Evolutionary conservation across 139 green algal genomes (phyloP).

Genomic region (Axilococcus clingmanii): DNA sequence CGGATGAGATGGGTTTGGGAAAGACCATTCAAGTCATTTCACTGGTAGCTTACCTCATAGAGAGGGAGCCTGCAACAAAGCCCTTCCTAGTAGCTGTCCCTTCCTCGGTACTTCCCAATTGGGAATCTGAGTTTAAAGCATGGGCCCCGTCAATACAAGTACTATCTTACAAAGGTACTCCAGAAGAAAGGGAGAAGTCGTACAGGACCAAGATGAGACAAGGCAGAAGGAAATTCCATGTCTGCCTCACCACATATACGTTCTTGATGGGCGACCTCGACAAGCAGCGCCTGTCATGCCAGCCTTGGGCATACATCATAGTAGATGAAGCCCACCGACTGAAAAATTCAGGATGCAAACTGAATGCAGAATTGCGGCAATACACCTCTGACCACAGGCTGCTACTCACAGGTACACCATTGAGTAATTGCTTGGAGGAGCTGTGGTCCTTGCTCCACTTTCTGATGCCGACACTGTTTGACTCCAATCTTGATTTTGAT

Average conservation of each 20-base stretch:
- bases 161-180: conserved; percentile 32
- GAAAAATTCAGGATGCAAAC: conserved; percentile 69
- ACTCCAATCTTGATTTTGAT: conserved; percentile 61
- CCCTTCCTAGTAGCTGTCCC: conserved; percentile 75
- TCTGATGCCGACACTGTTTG: conserved; percentile 80
- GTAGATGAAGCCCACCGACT: conserved; percentile 50
- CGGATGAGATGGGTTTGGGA: conserved; percentile 88
- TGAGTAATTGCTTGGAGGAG: conserved; percentile 68
- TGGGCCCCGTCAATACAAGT: conserved; percentile 73
- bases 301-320: conserved; percentile 44
- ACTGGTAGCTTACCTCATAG: background rate
- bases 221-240: conserved; percentile 26
- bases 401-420: conserved; percentile 67
- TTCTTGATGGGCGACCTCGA: conserved; percentile 37
- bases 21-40: conserved; percentile 77
- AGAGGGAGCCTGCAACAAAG: background rate
- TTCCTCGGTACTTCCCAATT: conserved; percentile 73
- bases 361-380: conserved; percentile 40
- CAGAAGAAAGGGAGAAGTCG: conserved; percentile 19
- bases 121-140: conserved; percentile 57
- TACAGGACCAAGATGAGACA: conserved; percentile 14
- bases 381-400: conserved; percentile 32
- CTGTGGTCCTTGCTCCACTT: conserved; percentile 95
- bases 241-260: conserved; percentile 50
- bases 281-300: conserved; percentile 13